phyloP scores from a whole-genome alignment of 2,329 filamentous ascomycete genomes.

The Chaetomium strumarium region DNA sequence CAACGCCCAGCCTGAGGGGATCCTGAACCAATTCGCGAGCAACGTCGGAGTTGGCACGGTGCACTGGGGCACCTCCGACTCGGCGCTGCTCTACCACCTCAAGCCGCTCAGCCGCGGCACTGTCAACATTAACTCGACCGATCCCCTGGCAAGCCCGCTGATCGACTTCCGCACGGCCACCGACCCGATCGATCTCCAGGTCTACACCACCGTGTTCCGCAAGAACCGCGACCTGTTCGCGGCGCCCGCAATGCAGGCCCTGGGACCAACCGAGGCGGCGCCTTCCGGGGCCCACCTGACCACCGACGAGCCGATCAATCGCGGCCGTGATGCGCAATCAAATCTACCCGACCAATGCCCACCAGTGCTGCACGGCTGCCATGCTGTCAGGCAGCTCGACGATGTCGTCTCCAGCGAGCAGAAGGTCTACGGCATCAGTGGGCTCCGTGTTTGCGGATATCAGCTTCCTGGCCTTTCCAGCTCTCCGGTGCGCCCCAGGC shows the following conservation, averaged over 20 bases:
- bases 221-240: conserved; percentile 31
- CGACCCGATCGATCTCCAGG: conserved; percentile 34
- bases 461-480: conserved; percentile 23
- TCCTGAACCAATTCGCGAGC: conserved; percentile 29
- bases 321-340: conserved; percentile 18
- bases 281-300: conserved; percentile 26
- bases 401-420: conserved; percentile 18
- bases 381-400: conserved; percentile 14
- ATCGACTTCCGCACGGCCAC: conserved; percentile 35
- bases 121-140: conserved; percentile 32
- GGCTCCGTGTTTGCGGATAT: conserved; percentile 21
- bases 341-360: conserved; percentile 24
- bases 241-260: conserved; percentile 27
- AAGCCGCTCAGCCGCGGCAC: conserved; percentile 37
- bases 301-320: conserved; percentile 29
- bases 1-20: conserved; percentile 30
- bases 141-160: conserved; percentile 31
- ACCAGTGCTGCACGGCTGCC: conserved; percentile 28
- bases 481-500: conserved; percentile 21
- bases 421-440: conserved; percentile 18
- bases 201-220: conserved; percentile 32
- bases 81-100: conserved; percentile 30
- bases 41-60: conserved; percentile 27
- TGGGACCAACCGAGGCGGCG: conserved; percentile 27
- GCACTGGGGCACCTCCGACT: conserved; percentile 28